Conservation (phyloP, 1,139 yeast species). For the Spencermartinsiella ligniputridi region DNA sequence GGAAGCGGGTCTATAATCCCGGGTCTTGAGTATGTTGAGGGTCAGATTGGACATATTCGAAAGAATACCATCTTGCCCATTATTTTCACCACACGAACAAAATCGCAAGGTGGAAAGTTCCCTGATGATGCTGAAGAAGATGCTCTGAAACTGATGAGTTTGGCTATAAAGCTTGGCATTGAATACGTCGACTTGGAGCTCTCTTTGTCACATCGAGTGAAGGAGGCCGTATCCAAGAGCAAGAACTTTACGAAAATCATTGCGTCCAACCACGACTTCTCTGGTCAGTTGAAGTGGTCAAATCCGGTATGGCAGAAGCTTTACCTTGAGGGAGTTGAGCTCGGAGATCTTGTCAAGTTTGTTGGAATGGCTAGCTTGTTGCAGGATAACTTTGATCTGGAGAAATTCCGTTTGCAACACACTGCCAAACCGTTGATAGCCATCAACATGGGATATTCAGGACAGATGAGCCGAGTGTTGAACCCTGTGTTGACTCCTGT, state of each 20-base stretch:
- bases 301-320: constrained; percentile 69
- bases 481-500: constrained; percentile 80
- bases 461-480: constrained; percentile 74
- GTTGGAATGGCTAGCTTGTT: constrained; percentile 69
- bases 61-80: constrained; percentile 66
- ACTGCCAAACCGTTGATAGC: constrained; percentile 65
- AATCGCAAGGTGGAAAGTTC: constrained; percentile 77
- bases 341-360: constrained; percentile 75
- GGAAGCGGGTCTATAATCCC: constrained; percentile 19
- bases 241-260: constrained; percentile 65
- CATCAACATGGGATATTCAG: constrained; percentile 72
- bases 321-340: constrained; percentile 59
- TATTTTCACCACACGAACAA: constrained; percentile 73
- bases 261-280: constrained; percentile 75
- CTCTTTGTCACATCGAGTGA: constrained; percentile 41
- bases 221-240: constrained; percentile 41
- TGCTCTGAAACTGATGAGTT: constrained; percentile 48
- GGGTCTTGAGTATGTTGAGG: constrained; percentile 51
- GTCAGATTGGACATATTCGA: constrained; percentile 69
- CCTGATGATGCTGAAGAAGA: constrained; percentile 49
- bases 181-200: constrained; percentile 50
- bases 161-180: constrained; percentile 64
- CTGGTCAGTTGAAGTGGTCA: constrained; percentile 60
- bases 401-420: constrained; percentile 53
- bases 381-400: constrained; percentile 67